Evolutionary conservation across 306 rosid species (phyloP).

Genomic region (Rosa persica): DNA sequence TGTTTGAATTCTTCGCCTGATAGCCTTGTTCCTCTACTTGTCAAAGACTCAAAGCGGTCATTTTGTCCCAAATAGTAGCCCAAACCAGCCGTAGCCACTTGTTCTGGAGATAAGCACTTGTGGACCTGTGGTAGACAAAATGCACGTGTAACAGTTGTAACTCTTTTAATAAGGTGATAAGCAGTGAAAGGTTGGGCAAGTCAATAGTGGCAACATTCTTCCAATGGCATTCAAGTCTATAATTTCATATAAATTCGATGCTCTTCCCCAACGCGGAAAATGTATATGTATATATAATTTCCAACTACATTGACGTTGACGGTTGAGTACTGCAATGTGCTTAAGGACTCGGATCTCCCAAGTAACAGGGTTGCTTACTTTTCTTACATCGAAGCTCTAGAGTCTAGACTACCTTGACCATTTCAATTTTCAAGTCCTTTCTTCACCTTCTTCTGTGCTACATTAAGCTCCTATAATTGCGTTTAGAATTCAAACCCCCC

Average conservation of each 20-base stretch:
- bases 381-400: not conserved
- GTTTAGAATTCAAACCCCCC: not conserved
- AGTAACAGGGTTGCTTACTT: not conserved
- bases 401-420: constrained; percentile 7
- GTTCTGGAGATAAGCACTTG: not conserved
- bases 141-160: not conserved
- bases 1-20: not conserved
- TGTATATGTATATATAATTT: not conserved
- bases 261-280: constrained; percentile 9
- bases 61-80: not conserved
- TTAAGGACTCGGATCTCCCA: not conserved
- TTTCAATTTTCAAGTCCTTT: not conserved
- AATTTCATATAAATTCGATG: no score
- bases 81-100: not conserved
- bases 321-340: not conserved
- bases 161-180: not conserved
- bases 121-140: not conserved
- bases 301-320: not conserved
- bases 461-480: not conserved
- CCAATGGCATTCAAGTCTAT: not conserved
- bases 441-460: constrained; percentile 1
- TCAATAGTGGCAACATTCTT: not conserved
- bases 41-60: not conserved
- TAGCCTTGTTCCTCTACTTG: not conserved
- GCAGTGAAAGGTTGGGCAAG: not conserved